Base-by-base conservation (phyloP, 2,329 filamentous ascomycete species). In the Aureobasidium subglaciale region DNA sequence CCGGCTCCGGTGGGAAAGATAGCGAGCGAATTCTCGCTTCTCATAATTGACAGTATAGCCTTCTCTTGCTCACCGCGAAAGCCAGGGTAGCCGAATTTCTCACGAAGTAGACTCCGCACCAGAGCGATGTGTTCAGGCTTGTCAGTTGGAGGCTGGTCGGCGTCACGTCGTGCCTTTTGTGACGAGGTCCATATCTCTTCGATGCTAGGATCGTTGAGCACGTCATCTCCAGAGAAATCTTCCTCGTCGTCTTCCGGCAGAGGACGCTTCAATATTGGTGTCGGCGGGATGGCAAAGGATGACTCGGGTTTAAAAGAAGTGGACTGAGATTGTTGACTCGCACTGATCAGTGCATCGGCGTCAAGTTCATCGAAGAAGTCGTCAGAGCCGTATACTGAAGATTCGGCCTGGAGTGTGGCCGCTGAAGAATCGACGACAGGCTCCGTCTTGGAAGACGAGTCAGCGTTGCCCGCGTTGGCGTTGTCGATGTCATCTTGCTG, bases 21-120 rank as follows among this genome's bases (percentile, higher is more conserved):
- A 1, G 76, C 70, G 3, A 68, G 66, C 3, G 73, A 70, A 61
- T 71, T 77, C 2, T 65, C 68, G 9, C 76, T 76, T 52, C 65
- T 63, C 2, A 78, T 64, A 3, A 78, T 60, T 24, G 70, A 65
- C 4, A 68, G 64, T 56, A 78, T 75, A 1, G 70, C 76, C 10
- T 67, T 64, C 55, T 75, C 72, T 56, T 78, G 76, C 61, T 76
- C 72, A 15, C 77, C 63, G 40, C 72, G 68, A 58, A 78, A 79
- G 0, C 60, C 61, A 5, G 67, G 41, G 10, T 77, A 64, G 0
- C 70, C 71, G 60, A 78, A 78, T 4, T 63, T 65, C 29, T 71
- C 63, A 54, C 63, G 68, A 2, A 78, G 65, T 0, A 75, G 65
- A 13, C 64, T 65, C n/a, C 66, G 70, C 0, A 74, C 34, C 2